These are phyloP conservation scores for Comarum palustre DNA, from an alignment of 306 rosid species.

Conservation along the genomic window DNA sequence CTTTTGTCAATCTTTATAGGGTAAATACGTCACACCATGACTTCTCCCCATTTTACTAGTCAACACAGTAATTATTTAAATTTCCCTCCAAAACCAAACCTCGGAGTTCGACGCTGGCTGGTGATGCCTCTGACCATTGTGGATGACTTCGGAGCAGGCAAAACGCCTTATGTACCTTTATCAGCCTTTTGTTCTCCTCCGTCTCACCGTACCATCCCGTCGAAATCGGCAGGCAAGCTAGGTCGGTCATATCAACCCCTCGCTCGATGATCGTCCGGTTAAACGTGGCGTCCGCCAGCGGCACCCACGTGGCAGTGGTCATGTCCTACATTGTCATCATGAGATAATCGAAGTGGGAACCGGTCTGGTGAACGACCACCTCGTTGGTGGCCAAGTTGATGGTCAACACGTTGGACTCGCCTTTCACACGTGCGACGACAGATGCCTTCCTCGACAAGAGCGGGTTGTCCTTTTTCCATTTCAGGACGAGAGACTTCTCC, in stretches of 20 bases:
- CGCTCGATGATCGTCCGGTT: conserved; percentile 57
- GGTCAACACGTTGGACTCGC: conserved; percentile 34
- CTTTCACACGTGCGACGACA: conserved; percentile 43
- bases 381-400: conserved; percentile 41
- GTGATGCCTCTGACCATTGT: no score
- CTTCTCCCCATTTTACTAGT: no score
- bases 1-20: no score
- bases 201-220: conserved; percentile 69
- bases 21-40: no score
- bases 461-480: conserved; percentile 51
- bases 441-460: conserved; percentile 54
- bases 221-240: conserved; percentile 62
- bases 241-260: conserved; percentile 55
- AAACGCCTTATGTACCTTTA: conserved; percentile 46
- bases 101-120: no score
- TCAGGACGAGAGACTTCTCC: conserved; percentile 45
- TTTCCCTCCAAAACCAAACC: no score
- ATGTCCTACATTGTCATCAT: conserved; percentile 60
- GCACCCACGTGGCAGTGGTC: conserved; percentile 38
- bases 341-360: conserved; percentile 50
- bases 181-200: conserved; percentile 55
- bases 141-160: no score
- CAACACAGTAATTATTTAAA: no score
- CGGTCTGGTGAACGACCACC: conserved; percentile 24
- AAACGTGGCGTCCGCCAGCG: conserved; percentile 43